Conservation (phyloP, 2,329 filamentous ascomycete species). For the Xylariales sp. region DNA sequence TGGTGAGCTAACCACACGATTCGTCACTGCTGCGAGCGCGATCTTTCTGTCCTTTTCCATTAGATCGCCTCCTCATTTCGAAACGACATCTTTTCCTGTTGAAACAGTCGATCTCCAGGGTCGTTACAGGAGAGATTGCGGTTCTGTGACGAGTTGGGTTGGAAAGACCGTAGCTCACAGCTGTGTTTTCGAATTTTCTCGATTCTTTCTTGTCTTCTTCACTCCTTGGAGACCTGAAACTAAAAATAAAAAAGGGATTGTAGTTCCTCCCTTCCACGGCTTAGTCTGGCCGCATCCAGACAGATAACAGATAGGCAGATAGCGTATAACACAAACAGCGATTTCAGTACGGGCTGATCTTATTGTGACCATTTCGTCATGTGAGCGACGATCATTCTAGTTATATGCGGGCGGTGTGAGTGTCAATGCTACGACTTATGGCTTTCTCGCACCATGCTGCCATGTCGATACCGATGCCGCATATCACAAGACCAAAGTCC, state of each 20-base stretch:
- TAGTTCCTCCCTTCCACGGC: neutral
- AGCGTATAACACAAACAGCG: too few relatives aligned
- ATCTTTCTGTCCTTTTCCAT: neutral
- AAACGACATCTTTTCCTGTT: neutral
- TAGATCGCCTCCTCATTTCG: neutral
- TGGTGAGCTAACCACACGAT: slow-evolving; percentile 11
- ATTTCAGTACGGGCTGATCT: too few relatives aligned
- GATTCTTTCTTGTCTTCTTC: slow-evolving; percentile 9
- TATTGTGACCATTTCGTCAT: too few relatives aligned
- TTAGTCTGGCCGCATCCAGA: neutral
- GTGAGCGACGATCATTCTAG: too few relatives aligned
- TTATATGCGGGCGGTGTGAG: too few relatives aligned
- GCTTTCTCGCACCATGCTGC: too few relatives aligned
- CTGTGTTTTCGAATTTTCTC: slow-evolving; percentile 9
- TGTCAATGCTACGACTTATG: too few relatives aligned
- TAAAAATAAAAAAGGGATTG: neutral
- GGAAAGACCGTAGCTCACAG: neutral
- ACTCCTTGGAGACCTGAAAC: slow-evolving; percentile 1
- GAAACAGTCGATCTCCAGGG: neutral
- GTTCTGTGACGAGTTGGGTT: neutral
- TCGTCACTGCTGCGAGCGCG: neutral
- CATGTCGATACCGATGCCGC: too few relatives aligned
- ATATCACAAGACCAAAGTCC: too few relatives aligned
- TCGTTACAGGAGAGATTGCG: neutral
- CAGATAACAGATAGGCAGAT: neutral